A percentile compares a stretch with the other conserved stretches of the same genome.
These are phyloP conservation scores for Henckelia pumila DNA, from an alignment of 257 asterid genomes.

Conservation along the genomic window DNA sequence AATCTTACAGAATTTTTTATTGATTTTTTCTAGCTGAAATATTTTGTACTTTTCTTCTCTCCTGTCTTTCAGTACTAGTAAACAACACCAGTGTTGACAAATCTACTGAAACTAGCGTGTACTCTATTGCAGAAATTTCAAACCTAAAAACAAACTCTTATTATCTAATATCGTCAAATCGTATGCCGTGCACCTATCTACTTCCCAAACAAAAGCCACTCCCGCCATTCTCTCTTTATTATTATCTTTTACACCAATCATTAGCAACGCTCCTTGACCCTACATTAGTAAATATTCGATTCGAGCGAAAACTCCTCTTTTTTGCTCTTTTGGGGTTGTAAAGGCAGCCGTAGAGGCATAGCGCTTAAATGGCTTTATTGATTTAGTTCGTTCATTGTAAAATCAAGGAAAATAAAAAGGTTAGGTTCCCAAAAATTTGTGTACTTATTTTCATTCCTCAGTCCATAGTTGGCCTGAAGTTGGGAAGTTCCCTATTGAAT, in stretches of 20 bases:
- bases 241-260: background rate
- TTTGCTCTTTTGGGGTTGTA: too few species aligned
- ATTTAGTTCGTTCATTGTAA: background rate
- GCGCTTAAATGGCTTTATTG: background rate
- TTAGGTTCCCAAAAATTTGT: conserved; percentile 3
- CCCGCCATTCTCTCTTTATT: background rate
- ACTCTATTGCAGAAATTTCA: background rate
- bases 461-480: background rate
- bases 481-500: conserved; percentile 9
- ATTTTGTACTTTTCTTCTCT: background rate
- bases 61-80: background rate
- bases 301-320: too few species aligned
- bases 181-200: background rate
- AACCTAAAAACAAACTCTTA: background rate
- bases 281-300: too few species aligned
- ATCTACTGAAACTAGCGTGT: background rate
- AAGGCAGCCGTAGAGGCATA: too few species aligned
- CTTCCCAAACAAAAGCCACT: background rate
- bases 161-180: background rate
- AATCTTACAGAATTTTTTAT: conserved; percentile 4
- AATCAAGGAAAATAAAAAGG: conserved; percentile 1
- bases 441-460: too few species aligned
- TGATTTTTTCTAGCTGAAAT: too few species aligned
- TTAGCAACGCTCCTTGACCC: too few species aligned
- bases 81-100: background rate